A percentile compares a stretch with the other conserved stretches of the same genome.
Evolutionary conservation across 192 early-diverging fungal genomes (phyloP).

Genomic region (Lobosporangium transversale): DNA sequence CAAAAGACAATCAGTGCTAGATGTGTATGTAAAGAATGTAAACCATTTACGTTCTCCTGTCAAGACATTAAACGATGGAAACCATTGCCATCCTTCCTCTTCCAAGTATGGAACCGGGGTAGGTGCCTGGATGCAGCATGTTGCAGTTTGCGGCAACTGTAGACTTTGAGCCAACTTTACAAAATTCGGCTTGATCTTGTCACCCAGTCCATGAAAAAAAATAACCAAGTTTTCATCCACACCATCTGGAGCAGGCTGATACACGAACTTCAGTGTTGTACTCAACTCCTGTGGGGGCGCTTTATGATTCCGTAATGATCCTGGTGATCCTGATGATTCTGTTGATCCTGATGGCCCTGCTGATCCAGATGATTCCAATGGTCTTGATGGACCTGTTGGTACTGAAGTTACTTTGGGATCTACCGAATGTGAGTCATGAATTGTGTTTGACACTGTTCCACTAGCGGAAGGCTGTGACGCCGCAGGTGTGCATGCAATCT

Average conservation of each 20-base stretch:
- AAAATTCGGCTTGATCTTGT: constrained; percentile 68
- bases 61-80: constrained; percentile 65
- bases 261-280: constrained; percentile 57
- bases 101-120: constrained; percentile 69
- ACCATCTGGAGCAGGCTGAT: constrained; percentile 56
- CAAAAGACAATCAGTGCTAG: not conserved
- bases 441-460: constrained; percentile 1
- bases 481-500: constrained; percentile 42
- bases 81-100: constrained; percentile 72
- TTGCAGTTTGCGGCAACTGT: constrained; percentile 74
- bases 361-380: not conserved
- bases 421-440: not conserved
- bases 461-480: not conserved
- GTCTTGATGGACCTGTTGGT: too few species aligned
- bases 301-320: constrained; percentile 6
- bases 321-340: not conserved
- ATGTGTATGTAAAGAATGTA: too few species aligned
- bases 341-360: not conserved
- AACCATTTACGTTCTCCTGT: constrained; percentile 60
- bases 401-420: constrained; percentile 11
- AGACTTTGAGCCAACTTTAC: constrained; percentile 65
- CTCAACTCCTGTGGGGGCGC: constrained; percentile 4
- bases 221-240: constrained; percentile 73
- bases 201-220: constrained; percentile 81
- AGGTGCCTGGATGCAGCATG: constrained; percentile 68